These are phyloP conservation scores for Colletotrichum sp. DNA, from an alignment of 2,329 filamentous ascomycete species.

Conservation along the genomic window DNA sequence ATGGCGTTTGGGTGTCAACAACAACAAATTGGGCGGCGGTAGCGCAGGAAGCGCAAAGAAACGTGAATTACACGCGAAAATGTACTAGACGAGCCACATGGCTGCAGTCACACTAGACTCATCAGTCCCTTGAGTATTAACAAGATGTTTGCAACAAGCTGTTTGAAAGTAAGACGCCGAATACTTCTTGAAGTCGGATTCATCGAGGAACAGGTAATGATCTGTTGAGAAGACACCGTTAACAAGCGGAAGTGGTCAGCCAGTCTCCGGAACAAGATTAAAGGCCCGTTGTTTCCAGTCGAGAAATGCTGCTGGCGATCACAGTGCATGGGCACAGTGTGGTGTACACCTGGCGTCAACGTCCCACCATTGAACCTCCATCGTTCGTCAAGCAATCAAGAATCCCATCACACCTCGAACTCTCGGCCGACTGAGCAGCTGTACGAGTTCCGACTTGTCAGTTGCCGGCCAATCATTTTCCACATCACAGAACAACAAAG, in stretches of 20 bases:
- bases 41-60: background rate
- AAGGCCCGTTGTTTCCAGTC: background rate
- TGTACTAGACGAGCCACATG: background rate
- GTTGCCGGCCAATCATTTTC: background rate
- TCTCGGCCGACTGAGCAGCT: background rate
- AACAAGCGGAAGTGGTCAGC: background rate
- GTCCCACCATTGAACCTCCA: background rate
- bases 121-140: background rate
- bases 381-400: background rate
- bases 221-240: background rate
- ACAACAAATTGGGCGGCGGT: background rate
- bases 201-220: background rate
- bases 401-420: background rate
- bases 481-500: background rate
- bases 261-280: background rate
- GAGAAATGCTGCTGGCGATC: background rate
- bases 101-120: background rate
- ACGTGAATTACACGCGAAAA: background rate
- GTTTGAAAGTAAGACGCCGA: background rate
- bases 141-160: background rate
- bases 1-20: background rate
- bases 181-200: background rate
- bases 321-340: constrained; percentile 5
- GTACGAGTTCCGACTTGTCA: background rate
- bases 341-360: background rate